These are phyloP conservation scores for Globisporangium mamillatum DNA, from an alignment of 352 stramenopile species.

Conservation along the genomic window DNA sequence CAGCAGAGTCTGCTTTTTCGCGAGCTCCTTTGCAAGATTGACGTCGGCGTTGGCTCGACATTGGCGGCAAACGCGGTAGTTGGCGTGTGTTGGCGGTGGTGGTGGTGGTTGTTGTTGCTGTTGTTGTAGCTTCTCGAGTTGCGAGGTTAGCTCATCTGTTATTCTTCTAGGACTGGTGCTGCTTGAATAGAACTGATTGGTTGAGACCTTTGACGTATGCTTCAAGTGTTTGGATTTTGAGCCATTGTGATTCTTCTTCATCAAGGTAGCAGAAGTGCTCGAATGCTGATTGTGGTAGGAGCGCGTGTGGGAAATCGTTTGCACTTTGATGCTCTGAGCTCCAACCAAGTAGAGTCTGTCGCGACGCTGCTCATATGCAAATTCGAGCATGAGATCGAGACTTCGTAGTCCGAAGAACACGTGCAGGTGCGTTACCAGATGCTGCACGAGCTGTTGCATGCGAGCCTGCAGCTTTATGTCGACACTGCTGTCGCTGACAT, in stretches of 20 bases:
- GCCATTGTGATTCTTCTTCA: background rate
- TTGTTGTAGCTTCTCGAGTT: background rate
- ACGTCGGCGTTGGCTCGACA: constrained; percentile 30
- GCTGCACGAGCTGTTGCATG: background rate
- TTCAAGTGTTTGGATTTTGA: background rate
- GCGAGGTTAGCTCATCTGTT: background rate
- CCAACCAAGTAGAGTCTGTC: constrained; percentile 18
- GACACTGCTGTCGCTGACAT: background rate
- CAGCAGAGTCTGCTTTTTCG: constrained; percentile 24
- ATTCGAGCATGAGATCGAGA: constrained; percentile 12
- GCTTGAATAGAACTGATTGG: background rate
- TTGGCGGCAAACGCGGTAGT: constrained; percentile 29
- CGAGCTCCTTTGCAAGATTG: constrained; percentile 31
- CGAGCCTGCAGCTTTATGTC: background rate
- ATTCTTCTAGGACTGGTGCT: constrained; percentile 1
- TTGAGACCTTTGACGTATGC: background rate
- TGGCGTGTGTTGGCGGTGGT: background rate
- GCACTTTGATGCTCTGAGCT: constrained; percentile 11
- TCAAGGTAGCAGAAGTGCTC: background rate
- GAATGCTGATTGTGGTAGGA: background rate
- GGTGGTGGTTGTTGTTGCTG: background rate
- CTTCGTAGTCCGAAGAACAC: constrained; percentile 13
- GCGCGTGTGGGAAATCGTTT: background rate
- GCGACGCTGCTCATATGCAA: constrained; percentile 1
- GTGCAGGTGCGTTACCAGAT: constrained; percentile 13